phyloP scores from a whole-genome alignment of 129 eudicot genomes.

The Chrysanthemum makinoi region DNA sequence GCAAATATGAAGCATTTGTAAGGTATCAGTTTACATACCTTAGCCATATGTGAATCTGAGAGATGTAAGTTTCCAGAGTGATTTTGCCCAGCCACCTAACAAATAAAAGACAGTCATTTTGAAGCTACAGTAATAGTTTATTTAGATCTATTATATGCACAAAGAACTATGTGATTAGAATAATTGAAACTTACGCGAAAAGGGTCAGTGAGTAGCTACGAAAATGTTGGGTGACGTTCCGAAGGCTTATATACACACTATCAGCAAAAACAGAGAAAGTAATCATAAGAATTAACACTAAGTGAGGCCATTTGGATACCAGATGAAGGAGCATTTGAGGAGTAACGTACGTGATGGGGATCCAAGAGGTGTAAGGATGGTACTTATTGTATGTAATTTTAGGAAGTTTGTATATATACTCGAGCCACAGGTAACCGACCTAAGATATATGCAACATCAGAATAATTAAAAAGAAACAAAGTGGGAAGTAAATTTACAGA shows the following conservation, averaged over 20 bases:
- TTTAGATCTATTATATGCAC: neutral
- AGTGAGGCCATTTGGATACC: neutral
- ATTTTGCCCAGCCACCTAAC: conserved; percentile 85
- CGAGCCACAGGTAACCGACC: conserved; percentile 87
- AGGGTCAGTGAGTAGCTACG: conserved; percentile 73
- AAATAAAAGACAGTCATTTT: neutral
- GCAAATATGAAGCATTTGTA: neutral
- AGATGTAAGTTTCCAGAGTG: conserved; percentile 87
- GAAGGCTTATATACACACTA: conserved; percentile 80
- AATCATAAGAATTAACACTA: neutral
- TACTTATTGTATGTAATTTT: conserved; percentile 76
- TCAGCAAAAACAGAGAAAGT: conserved; percentile 13
- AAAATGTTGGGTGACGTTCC: conserved; percentile 70
- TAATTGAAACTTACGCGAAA: conserved; percentile 64
- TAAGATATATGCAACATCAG: conserved; percentile 22
- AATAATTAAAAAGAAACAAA: neutral
- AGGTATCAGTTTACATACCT: conserved; percentile 43
- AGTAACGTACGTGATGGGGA: conserved; percentile 71
- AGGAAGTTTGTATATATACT: conserved; percentile 79
- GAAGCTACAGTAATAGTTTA: conserved; percentile 7
- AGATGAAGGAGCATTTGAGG: neutral
- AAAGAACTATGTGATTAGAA: neutral
- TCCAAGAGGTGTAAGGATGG: conserved; percentile 99
- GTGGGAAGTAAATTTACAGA: conserved; percentile 1
- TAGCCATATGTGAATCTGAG: conserved; percentile 92